Evolutionary conservation across 768 basidiomycete species (phyloP).

Genomic region (Rhodotorula toruloides): DNA sequence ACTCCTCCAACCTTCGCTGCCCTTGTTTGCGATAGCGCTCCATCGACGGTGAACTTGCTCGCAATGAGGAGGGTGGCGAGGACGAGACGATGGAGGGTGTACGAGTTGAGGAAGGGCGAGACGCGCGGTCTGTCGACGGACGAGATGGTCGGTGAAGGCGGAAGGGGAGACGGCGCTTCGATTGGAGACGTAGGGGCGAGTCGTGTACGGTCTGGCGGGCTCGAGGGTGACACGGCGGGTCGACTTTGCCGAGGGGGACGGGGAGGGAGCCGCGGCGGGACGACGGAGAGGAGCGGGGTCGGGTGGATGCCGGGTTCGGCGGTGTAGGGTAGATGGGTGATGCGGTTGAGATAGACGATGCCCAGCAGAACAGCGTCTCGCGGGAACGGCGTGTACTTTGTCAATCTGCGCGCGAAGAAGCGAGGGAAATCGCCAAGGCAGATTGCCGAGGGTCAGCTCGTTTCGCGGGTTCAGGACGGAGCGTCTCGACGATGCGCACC

Average conservation of each 20-base stretch:
- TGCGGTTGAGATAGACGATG: conserved; percentile 38
- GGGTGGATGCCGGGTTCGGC: neutral
- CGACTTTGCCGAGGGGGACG: neutral
- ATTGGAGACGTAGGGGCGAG: conserved; percentile 2
- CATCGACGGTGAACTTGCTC: conserved; percentile 33
- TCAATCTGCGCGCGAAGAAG: conserved; percentile 18
- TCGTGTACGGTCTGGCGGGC: neutral
- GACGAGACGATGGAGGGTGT: conserved; percentile 39
- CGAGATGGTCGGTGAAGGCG: conserved; percentile 16
- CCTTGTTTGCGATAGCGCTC: conserved; percentile 25
- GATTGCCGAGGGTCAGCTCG: neutral
- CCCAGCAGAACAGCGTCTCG: conserved; percentile 38
- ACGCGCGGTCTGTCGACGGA: neutral
- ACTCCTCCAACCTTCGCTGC: conserved; percentile 40
- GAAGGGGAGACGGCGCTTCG: neutral
- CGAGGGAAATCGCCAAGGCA: too few relatives aligned
- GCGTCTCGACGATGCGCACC: neutral
- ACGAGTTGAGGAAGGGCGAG: conserved; percentile 27
- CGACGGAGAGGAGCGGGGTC: neutral
- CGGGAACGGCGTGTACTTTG: conserved; percentile 35
- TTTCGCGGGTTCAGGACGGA: neutral
- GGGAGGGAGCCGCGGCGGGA: neutral
- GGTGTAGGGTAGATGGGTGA: conserved; percentile 32
- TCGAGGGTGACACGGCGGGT: neutral
- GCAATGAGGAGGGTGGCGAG: conserved; percentile 33